Base-by-base conservation (phyloP, 306 rosid species). In the Quercus wislizeni region DNA sequence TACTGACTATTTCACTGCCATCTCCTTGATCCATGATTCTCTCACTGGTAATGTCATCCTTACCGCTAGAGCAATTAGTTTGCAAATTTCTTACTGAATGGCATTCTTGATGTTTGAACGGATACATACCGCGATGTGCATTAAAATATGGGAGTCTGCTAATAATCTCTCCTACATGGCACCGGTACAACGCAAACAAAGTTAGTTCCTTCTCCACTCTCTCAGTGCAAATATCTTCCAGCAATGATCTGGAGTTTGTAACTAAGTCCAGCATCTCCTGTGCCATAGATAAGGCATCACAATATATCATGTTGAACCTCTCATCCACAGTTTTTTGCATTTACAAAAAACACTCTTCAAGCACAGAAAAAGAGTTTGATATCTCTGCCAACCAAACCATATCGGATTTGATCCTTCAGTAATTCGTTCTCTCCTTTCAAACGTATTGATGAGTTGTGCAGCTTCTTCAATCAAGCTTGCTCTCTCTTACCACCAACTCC, bases 281-380 rank as follows among this genome's bases (percentile, higher is more conserved):
- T 76, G 86, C 89, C 79, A 79, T 73, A 49, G 84, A 64, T 73
- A 56, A 58, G 80, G 85, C 74, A 79, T 91, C 88, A 61, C 91
- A 86, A 85, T 77, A 85, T 71, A 89, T 61, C 19, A 30, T 28
- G 62, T 69, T 56, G 71, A 92, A 73, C 75, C 77, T 85, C 74
- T 90, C 87, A 79, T 92, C 91, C 57, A 88, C 86, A 52, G 86
- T 92, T 17, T 77, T 81, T 80, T 92, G 89, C 82, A 85, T 84
- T 84, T 94, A 87, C 81, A 81, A 76, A 81, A 91, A 85, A 84
- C 85, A 82, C 55, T 83, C 88, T 88, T 92, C 90, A 72, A 91
- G 90, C 31, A 35, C 78, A 69, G 92, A 83, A 63, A 91, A 52
- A 43, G 86, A 83, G 82, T 82, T 89, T 80, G 67, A 74, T 71